A percentile compares a stretch with the other conserved stretches of the same genome.
Evolutionary conservation across 306 rosid genomes (phyloP).

Genomic region (Prunus kanzakura): DNA sequence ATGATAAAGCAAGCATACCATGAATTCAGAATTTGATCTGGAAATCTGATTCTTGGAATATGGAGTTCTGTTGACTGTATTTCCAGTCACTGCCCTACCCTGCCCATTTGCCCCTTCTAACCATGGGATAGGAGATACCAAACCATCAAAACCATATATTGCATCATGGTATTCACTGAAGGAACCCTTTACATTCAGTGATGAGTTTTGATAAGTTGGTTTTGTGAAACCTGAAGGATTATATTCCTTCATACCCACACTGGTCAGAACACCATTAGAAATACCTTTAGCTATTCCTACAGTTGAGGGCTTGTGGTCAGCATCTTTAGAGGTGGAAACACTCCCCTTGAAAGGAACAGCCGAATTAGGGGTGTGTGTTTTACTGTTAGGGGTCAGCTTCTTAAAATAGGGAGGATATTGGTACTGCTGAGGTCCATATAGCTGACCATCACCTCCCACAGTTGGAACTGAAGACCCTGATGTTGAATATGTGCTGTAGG

Average conservation of each 20-base stretch:
- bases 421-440: conserved; percentile 90
- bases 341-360: conserved; percentile 55
- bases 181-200: conserved; percentile 35
- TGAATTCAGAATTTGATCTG: conserved; percentile 65
- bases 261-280: conserved; percentile 41
- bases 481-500: conserved; percentile 81
- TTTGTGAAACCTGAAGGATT: conserved; percentile 33
- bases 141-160: conserved; percentile 62
- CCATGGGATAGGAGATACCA: conserved; percentile 59
- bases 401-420: conserved; percentile 92
- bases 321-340: conserved; percentile 48
- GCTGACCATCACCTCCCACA: conserved; percentile 81
- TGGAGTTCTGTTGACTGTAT: conserved; percentile 42
- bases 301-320: conserved; percentile 64
- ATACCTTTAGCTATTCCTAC: conserved; percentile 58
- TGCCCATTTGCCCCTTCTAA: conserved; percentile 76
- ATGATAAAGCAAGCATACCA: conserved; percentile 41
- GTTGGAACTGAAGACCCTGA: conserved; percentile 85
- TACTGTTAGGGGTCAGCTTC: conserved; percentile 65
- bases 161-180: conserved; percentile 66
- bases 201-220: conserved; percentile 32
- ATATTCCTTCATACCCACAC: conserved; percentile 50
- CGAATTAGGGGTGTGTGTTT: conserved; percentile 41
- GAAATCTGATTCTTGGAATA: conserved; percentile 66
- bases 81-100: conserved; percentile 47